phyloP scores from a whole-genome alignment of 139 green algal genomes.

The Volvox reticuliferus region DNA sequence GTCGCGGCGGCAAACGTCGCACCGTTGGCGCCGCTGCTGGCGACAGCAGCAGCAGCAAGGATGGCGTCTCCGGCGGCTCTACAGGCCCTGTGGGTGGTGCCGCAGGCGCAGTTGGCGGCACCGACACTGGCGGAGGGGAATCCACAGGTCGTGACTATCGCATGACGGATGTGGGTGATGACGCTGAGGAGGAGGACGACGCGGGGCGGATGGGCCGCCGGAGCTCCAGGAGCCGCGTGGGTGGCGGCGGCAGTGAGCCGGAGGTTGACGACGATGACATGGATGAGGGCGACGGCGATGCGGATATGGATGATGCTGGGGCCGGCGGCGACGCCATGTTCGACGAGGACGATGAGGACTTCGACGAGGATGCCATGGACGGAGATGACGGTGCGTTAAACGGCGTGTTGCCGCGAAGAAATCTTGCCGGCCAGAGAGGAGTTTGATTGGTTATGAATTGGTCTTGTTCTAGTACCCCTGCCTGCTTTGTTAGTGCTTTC shows the following conservation, averaged over 20 bases:
- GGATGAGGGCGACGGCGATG: conserved; percentile 54
- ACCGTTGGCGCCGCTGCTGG: neutral
- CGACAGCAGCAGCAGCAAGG: neutral
- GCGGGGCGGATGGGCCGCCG: neutral
- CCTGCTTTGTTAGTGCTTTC: too few relatives aligned
- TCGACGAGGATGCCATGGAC: conserved; percentile 51
- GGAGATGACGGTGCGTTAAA: conserved; percentile 34
- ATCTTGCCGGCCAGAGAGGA: too few relatives aligned
- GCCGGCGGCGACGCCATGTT: conserved; percentile 54
- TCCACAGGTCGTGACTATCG: neutral
- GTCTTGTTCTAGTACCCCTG: too few relatives aligned
- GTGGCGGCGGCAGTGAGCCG: conserved; percentile 9
- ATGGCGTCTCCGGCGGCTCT: neutral
- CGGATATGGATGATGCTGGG: conserved; percentile 31
- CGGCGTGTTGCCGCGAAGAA: neutral
- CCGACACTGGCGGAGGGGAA: neutral
- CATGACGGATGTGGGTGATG: conserved; percentile 9
- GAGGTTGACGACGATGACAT: conserved; percentile 70
- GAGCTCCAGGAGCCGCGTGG: neutral
- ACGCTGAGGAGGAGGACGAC: neutral
- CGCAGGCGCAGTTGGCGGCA: neutral
- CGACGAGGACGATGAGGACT: conserved; percentile 69
- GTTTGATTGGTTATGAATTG: too few relatives aligned
- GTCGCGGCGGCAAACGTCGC: conserved; percentile 16
- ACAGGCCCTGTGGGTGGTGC: neutral